These are phyloP conservation scores for Davidsoniella eucalypti DNA, from an alignment of 2,329 filamentous ascomycete species.

Conservation along the genomic window DNA sequence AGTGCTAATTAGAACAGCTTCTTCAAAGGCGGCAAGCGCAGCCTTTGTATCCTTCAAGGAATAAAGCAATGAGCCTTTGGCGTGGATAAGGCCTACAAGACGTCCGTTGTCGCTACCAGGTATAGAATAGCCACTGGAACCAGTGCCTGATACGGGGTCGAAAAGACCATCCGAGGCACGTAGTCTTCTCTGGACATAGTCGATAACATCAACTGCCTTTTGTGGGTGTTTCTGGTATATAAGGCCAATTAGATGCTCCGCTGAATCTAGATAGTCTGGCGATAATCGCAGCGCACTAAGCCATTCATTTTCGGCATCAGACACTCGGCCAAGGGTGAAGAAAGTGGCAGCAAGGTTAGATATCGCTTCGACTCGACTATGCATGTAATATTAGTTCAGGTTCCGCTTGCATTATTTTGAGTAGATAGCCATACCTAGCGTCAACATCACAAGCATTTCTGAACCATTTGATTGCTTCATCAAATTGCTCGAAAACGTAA, in stretches of 20 bases:
- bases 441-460: conserved; percentile 42
- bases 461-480: conserved; percentile 61
- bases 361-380: conserved; percentile 74
- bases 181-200: conserved; percentile 63
- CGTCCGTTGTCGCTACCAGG: conserved; percentile 78
- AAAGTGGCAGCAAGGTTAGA: conserved; percentile 86
- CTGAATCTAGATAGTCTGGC: conserved; percentile 83
- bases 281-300: conserved; percentile 63
- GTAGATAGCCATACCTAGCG: conserved; percentile 29
- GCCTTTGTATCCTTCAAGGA: conserved; percentile 63
- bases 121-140: conserved; percentile 62
- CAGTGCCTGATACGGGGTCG: conserved; percentile 13
- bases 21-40: conserved; percentile 82
- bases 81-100: conserved; percentile 84
- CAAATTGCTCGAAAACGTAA: conserved; percentile 75
- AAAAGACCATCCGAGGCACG: conserved; percentile 2
- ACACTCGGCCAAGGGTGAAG: conserved; percentile 63
- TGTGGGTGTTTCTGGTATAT: conserved; percentile 68
- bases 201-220: conserved; percentile 78
- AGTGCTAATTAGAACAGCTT: conserved; percentile 77
- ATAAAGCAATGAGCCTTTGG: conserved; percentile 98
- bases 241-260: conserved; percentile 82
- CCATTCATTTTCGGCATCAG: conserved; percentile 80
- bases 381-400: conserved; percentile 16
- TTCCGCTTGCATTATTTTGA: neutral